phyloP scores from a whole-genome alignment of 2,329 filamentous ascomycete genomes.

The Purpureocillium lavendulum region DNA sequence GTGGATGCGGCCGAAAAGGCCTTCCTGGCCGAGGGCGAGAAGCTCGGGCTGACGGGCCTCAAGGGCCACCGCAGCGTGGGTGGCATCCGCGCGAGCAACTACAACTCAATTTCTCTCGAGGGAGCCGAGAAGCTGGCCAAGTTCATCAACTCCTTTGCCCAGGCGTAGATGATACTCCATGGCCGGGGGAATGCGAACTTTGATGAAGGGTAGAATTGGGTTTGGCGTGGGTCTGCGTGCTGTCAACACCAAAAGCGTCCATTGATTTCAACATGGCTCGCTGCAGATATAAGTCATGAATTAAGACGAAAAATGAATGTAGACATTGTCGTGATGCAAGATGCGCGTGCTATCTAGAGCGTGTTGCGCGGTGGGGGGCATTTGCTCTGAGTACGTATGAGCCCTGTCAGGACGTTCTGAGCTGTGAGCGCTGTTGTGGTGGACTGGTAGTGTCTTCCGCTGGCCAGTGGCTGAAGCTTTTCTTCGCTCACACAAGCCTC shows the following conservation, averaged over 20 bases:
- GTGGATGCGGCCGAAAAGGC: constrained; percentile 65
- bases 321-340: neutral
- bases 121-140: constrained; percentile 59
- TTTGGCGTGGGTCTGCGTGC: too few relatives aligned
- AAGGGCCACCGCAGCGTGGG: constrained; percentile 86
- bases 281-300: neutral
- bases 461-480: too few relatives aligned
- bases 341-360: too few relatives aligned
- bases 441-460: too few relatives aligned
- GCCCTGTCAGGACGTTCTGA: too few relatives aligned
- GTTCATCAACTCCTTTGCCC: constrained; percentile 51
- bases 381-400: too few relatives aligned
- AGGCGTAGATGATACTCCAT: constrained; percentile 15
- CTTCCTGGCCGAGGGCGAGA: constrained; percentile 67
- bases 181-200: too few relatives aligned
- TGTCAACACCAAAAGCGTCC: neutral
- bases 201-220: too few relatives aligned
- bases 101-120: constrained; percentile 70
- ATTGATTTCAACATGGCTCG: constrained; percentile 1
- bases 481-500: too few relatives aligned
- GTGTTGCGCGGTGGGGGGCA: too few relatives aligned
- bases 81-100: constrained; percentile 80
- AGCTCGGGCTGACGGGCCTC: constrained; percentile 63
- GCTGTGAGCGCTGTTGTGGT: too few relatives aligned
- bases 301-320: too few relatives aligned